Evolutionary conservation across 164 flowering plant genomes (phyloP).

Genomic region (Litsea cubeba): DNA sequence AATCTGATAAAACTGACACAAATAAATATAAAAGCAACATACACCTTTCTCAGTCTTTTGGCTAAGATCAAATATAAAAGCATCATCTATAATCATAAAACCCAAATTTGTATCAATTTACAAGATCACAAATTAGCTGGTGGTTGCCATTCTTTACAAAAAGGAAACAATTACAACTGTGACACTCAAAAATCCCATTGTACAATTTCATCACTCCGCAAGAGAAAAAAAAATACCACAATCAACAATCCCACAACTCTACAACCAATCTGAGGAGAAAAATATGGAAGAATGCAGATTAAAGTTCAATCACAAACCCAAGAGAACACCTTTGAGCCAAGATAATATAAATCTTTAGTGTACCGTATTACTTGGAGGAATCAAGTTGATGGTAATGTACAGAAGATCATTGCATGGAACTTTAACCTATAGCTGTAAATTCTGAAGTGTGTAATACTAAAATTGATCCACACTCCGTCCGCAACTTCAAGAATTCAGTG

Average conservation of each 20-base stretch:
- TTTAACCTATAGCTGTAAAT: neutral
- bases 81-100: neutral
- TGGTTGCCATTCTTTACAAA: neutral
- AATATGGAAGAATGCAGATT: neutral
- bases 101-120: neutral
- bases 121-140: neutral
- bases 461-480: neutral
- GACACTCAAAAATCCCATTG: neutral
- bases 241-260: neutral
- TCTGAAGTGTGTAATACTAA: too few relatives aligned
- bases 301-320: too few relatives aligned
- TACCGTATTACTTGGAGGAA: neutral
- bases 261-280: neutral
- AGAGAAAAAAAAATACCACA: too few relatives aligned
- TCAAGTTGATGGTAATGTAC: neutral
- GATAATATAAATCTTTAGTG: neutral
- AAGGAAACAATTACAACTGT: neutral
- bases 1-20: neutral
- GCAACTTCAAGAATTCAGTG: neutral
- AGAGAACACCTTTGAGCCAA: neutral
- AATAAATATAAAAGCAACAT: too few relatives aligned
- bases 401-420: neutral
- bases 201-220: neutral
- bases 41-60: neutral
- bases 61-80: neutral